Percentiles rank a stretch among this genome's conserved stretches.
Conservation (phyloP, 805 yeast species). For the Citeromyces nyonsensis region DNA sequence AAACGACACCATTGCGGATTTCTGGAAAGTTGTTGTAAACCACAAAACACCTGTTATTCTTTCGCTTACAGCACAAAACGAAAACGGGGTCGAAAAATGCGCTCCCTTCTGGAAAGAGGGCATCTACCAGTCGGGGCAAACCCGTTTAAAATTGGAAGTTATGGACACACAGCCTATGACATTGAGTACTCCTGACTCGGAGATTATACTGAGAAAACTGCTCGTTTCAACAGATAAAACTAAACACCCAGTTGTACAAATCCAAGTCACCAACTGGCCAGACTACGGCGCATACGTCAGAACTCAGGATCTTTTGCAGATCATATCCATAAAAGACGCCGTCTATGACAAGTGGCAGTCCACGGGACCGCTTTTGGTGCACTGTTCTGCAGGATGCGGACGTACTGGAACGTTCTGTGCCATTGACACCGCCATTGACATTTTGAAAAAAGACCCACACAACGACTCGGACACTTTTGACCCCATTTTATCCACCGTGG, state of each 20-base stretch:
- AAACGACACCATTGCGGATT: constrained; percentile 58
- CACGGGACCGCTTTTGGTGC: constrained; percentile 53
- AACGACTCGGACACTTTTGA: constrained; percentile 10
- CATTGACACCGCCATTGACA: constrained; percentile 41
- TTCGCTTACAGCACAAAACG: constrained; percentile 62
- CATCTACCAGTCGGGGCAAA: constrained; percentile 18
- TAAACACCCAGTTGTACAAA: constrained; percentile 41
- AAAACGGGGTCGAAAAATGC: constrained; percentile 72
- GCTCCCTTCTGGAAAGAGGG: constrained; percentile 69
- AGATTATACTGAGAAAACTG: constrained; percentile 25
- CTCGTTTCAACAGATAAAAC: constrained; percentile 16
- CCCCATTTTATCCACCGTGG: constrained; percentile 29
- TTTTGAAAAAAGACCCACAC: constrained; percentile 7
- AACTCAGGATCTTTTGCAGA: constrained; percentile 38
- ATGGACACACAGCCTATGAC: constrained; percentile 12
- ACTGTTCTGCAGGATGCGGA: constrained; percentile 97
- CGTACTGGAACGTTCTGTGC: constrained; percentile 84
- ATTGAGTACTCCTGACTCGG: constrained; percentile 8
- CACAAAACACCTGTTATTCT: constrained; percentile 52
- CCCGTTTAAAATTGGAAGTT: constrained; percentile 9
- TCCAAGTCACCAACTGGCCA: constrained; percentile 73
- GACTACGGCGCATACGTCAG: constrained; percentile 57
- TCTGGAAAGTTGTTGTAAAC: constrained; percentile 65
- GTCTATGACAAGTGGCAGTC: constrained; percentile 4
- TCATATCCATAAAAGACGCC: constrained; percentile 23